A percentile compares a stretch with the other conserved stretches of the same genome.
These are phyloP conservation scores for Sporothrix sp. DNA, from an alignment of 2,329 filamentous ascomycete species.

Conservation along the genomic window DNA sequence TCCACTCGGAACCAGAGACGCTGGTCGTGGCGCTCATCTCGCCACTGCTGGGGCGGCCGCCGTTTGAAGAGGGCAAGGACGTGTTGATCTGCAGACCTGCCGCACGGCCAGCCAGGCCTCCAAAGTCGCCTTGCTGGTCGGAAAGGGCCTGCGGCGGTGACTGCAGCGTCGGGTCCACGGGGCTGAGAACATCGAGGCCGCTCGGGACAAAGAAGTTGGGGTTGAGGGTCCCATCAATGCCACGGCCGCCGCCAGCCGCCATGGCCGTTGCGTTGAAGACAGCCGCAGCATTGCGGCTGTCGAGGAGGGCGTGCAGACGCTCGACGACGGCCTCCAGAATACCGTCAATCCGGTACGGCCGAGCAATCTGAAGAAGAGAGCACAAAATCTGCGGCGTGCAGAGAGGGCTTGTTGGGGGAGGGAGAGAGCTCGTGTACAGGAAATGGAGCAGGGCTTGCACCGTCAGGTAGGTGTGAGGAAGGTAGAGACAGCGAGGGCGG, in stretches of 20 bases:
- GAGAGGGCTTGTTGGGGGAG: constrained; percentile 61
- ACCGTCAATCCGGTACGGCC: constrained; percentile 88
- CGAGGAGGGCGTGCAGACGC: constrained; percentile 76
- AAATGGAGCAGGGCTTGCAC: constrained; percentile 86
- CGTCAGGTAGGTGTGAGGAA: constrained; percentile 85
- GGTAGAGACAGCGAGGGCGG: constrained; percentile 76
- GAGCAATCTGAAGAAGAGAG: constrained; percentile 83
- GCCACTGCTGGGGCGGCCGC: constrained; percentile 33
- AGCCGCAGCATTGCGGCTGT: constrained; percentile 87
- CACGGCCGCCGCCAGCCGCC: constrained; percentile 87
- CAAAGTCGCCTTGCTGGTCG: constrained; percentile 20
- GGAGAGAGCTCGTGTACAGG: constrained; percentile 85
- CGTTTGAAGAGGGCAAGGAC: constrained; percentile 24
- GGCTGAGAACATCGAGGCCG: constrained; percentile 34
- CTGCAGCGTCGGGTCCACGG: constrained; percentile 16
- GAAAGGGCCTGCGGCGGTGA: constrained; percentile 6
- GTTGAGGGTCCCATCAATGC: constrained; percentile 58
- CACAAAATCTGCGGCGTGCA: constrained; percentile 94
- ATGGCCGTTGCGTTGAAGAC: constrained; percentile 98
- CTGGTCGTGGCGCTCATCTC: constrained; percentile 42
- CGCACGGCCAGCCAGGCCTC: constrained; percentile 27
- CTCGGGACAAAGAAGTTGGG: constrained; percentile 52
- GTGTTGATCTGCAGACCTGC: constrained; percentile 42
- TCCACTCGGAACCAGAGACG: constrained; percentile 46
- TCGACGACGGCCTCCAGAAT: constrained; percentile 88